Percentiles rank a stretch among this genome's conserved stretches.
Conservation (phyloP, 345 rosid species). For the Gossypium longicalyx region DNA sequence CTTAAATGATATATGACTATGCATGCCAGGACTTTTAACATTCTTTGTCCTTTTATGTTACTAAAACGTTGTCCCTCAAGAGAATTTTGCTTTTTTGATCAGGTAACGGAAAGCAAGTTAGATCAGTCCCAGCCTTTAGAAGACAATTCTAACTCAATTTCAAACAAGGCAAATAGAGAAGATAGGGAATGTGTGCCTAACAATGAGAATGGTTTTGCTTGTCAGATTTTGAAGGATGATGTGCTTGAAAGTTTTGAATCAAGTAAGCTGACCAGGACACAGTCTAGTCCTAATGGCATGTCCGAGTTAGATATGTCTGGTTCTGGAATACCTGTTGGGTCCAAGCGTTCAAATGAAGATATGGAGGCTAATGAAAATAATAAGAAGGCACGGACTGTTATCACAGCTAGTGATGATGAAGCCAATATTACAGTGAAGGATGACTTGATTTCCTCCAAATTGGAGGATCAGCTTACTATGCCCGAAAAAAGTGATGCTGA, state of each 20-base stretch:
- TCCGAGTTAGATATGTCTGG: constrained; percentile 33
- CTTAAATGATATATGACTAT: not conserved
- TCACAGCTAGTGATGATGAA: constrained; percentile 43
- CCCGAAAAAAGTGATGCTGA: constrained; percentile 23
- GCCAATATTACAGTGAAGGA: constrained; percentile 28
- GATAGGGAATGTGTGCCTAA: constrained; percentile 18
- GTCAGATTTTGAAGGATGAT: constrained; percentile 28
- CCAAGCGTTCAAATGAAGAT: constrained; percentile 41
- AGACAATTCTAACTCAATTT: constrained; percentile 18
- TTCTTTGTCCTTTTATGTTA: constrained; percentile 15
- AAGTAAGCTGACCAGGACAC: constrained; percentile 21
- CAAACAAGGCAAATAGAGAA: constrained; percentile 24
- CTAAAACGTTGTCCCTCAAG: constrained; percentile 22
- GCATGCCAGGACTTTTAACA: constrained; percentile 4
- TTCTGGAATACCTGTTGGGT: constrained; percentile 25
- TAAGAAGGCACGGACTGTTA: constrained; percentile 41
- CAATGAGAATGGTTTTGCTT: constrained; percentile 19
- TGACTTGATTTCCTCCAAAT: constrained; percentile 21
- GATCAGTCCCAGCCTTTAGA: constrained; percentile 25
- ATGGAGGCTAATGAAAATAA: constrained; percentile 32
- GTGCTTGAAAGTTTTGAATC: constrained; percentile 22
- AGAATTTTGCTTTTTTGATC: constrained; percentile 19
- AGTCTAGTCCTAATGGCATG: constrained; percentile 28
- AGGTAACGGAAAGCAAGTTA: constrained; percentile 28
- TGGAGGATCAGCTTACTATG: constrained; percentile 27